A percentile compares a stretch with the other conserved stretches of the same genome.
Conservation (phyloP, 768 basidiomycete species). For the Russula olivacea region DNA sequence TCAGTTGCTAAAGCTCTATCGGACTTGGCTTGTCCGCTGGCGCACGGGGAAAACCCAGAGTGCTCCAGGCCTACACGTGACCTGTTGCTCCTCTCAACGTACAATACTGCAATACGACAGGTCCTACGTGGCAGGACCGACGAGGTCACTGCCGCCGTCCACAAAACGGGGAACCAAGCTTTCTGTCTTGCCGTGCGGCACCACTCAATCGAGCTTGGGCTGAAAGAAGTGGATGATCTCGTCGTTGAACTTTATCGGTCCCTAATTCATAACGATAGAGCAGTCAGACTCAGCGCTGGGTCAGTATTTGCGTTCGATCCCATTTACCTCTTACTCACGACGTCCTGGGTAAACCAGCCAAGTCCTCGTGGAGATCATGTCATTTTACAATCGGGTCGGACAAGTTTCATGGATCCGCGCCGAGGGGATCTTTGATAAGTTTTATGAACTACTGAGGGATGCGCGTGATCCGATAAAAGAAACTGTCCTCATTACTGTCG, state of each 20-base stretch:
- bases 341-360: slow-evolving; percentile 6
- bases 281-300: slow-evolving; percentile 25
- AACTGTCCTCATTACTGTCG: slow-evolving; percentile 56
- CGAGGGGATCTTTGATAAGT: slow-evolving; percentile 22
- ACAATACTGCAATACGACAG: slow-evolving; percentile 34
- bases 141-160: slow-evolving; percentile 44
- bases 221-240: slow-evolving; percentile 10
- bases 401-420: slow-evolving; percentile 14
- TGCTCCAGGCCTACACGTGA: slow-evolving; percentile 13
- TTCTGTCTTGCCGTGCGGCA: slow-evolving; percentile 42
- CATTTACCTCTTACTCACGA: not conserved
- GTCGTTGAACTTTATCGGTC: not conserved
- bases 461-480: slow-evolving; percentile 47
- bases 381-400: slow-evolving; percentile 21
- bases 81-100: slow-evolving; percentile 30
- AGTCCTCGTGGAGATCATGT: slow-evolving; percentile 23
- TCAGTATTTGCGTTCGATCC: slow-evolving; percentile 4
- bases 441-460: slow-evolving; percentile 21
- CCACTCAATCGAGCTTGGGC: slow-evolving; percentile 31
- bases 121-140: slow-evolving; percentile 44
- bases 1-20: slow-evolving; percentile 11
- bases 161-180: slow-evolving; percentile 39
- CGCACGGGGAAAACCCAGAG: slow-evolving; percentile 17
- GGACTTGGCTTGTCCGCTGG: slow-evolving; percentile 19
- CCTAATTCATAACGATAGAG: slow-evolving; percentile 19